A percentile compares a stretch with the other conserved stretches of the same genome.
Conservation (phyloP, 805 yeast genomes). For the Monosporozyma aquatica region DNA sequence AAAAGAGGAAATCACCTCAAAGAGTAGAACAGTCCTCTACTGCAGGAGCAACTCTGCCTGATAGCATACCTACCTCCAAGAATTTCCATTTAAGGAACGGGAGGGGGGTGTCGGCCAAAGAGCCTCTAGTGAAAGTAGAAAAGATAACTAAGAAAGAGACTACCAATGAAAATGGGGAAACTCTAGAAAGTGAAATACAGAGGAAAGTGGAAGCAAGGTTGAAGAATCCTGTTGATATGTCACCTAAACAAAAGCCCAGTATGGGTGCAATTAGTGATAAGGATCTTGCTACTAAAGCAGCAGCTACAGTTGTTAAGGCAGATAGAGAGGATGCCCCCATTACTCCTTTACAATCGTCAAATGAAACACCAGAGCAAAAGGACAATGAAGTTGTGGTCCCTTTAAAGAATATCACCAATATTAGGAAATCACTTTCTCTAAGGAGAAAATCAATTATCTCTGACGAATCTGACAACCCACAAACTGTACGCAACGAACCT, state of each 20-base stretch:
- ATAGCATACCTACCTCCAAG: slow-evolving; percentile 26
- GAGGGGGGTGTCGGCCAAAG: too few species aligned
- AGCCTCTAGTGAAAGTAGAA: background rate
- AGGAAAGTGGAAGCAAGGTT: background rate
- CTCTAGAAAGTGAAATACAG: background rate
- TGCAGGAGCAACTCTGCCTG: slow-evolving; percentile 30
- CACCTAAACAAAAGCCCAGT: background rate
- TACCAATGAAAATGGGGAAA: too few species aligned
- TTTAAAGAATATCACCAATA: background rate
- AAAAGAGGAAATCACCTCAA: background rate
- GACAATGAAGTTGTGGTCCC: slow-evolving; percentile 1
- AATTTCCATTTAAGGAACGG: slow-evolving; percentile 16
- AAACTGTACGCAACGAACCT: too few species aligned
- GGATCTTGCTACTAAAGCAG: slow-evolving; percentile 4
- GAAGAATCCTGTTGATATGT: background rate
- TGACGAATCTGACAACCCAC: background rate
- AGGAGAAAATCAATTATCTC: slow-evolving; percentile 6
- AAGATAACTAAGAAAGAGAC: background rate
- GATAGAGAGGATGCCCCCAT: slow-evolving; percentile 1
- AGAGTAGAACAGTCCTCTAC: slow-evolving; percentile 3
- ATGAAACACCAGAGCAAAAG: background rate
- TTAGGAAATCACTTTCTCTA: slow-evolving; percentile 1
- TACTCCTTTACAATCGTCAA: background rate
- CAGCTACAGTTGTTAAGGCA: slow-evolving; percentile 4
- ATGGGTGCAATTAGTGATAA: background rate